A percentile compares a stretch with the other conserved stretches of the same genome.
These are phyloP conservation scores for Apiotrichum siamense DNA, from an alignment of 1,284 basidiomycete genomes.

Conservation along the genomic window DNA sequence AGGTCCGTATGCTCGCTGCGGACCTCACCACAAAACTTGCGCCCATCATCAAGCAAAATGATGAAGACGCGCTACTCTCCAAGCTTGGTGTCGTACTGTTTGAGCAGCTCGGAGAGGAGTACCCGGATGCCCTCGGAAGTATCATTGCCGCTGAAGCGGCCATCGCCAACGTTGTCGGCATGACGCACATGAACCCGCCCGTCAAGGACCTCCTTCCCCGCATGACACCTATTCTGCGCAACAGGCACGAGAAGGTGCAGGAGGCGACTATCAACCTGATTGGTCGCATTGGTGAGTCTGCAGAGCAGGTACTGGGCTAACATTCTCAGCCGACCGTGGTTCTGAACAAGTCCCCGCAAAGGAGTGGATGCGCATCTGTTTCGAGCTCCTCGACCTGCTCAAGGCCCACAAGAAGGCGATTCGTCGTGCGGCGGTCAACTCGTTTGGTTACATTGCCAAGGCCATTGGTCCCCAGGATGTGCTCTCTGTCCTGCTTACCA, in stretches of 20 bases:
- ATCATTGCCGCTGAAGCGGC: constrained; percentile 98
- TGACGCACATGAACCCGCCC: constrained; percentile 99
- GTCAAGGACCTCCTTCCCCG: constrained; percentile 97
- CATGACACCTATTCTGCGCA: constrained; percentile 98
- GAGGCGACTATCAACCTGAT: constrained; percentile 99
- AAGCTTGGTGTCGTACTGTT: constrained; percentile 96
- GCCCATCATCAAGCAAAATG: constrained; percentile 97
- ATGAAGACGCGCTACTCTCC: constrained; percentile 90
- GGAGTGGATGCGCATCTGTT: constrained; percentile 99
- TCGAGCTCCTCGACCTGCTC: constrained; percentile 91
- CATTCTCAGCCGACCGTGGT: constrained; percentile 77
- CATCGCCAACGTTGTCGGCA: constrained; percentile 98
- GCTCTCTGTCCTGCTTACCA: constrained; percentile 89
- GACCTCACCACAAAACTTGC: constrained; percentile 92
- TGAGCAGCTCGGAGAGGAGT: constrained; percentile 98
- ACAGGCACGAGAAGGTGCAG: constrained; percentile 98
- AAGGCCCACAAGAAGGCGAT: constrained; percentile 99
- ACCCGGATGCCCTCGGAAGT: constrained; percentile 95
- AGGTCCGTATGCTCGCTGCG: constrained; percentile 97
- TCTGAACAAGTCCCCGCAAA: constrained; percentile 96
- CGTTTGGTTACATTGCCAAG: constrained; percentile 98
- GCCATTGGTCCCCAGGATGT: constrained; percentile 99
- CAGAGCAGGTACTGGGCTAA: constrained; percentile 9
- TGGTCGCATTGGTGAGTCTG: constrained; percentile 76
- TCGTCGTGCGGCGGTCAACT: constrained; percentile 96